Evolutionary conservation across 768 basidiomycete genomes (phyloP), one percentile per base, ranked within the genome.

Genomic region (Kwoniella bestiolae): DNA sequence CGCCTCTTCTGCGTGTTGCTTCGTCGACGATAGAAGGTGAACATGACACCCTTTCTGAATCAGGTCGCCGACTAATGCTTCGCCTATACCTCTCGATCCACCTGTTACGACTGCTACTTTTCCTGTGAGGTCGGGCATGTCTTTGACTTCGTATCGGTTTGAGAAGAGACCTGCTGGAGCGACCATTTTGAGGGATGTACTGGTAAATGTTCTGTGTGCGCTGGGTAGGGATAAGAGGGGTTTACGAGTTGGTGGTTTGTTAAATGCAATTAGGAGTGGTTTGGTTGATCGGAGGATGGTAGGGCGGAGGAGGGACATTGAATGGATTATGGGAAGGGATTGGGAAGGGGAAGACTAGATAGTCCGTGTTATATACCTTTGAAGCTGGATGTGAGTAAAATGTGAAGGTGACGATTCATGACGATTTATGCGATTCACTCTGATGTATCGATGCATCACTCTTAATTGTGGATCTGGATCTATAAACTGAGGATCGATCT

Each of bases 61-160:
- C n/a, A 80, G 57, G 12, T 70, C 78, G 2, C 50, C 56, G 3
- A 69, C 73, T 38, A 72, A 55, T 1, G 70, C 67, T 25, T 72
- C 66, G 9, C 79, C 79, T 25, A 80, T 78, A 50, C 79, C 79
- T n/a, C 71, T 34, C 3, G 61, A 84, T 59, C 85, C 85, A 11
- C 86, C 86, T 0, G 85, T 85, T 31, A 86, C 84, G 21, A 87
- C 71, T 0, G 80, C 83, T 2, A 85, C 83, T 63, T 83, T 85
- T 21, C 84, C 85, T 0, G 73, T 80, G 3, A 86, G 77, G 71
- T 86, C 83, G n/a, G 82, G 80, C 16, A 86, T 79, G 59, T 86
- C 85, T 35, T 78, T 70, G 32, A 71, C 59, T 50, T 70, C 65
- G 69, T 79, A 80, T 52, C 79, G 70, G 56, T 80, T 78, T 28